A percentile compares a stretch with the other conserved stretches of the same genome.
Conservation (phyloP, 805 yeast genomes). For the Saccharomycopsis olivae region DNA sequence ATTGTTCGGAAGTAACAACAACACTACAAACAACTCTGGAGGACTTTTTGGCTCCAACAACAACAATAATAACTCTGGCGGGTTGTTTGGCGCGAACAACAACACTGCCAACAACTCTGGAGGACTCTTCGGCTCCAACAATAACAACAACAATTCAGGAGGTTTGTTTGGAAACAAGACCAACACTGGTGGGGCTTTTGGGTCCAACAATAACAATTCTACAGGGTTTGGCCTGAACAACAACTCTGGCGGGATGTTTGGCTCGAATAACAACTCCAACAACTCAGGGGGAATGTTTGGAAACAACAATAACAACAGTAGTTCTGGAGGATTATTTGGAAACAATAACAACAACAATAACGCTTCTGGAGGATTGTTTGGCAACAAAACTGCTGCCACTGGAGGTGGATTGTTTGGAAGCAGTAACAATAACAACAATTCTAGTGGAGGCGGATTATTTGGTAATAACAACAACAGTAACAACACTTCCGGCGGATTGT, state of each 20-base stretch:
- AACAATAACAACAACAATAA: slow-evolving; percentile 17
- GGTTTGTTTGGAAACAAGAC: slow-evolving; percentile 35
- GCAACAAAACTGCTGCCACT: slow-evolving; percentile 20
- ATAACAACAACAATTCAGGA: slow-evolving; percentile 20
- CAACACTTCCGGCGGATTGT: slow-evolving; percentile 24
- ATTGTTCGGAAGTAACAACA: slow-evolving; percentile 22
- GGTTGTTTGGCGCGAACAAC: slow-evolving; percentile 26
- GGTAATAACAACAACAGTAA: slow-evolving; percentile 24
- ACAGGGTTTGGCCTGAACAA: slow-evolving; percentile 5
- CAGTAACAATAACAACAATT: slow-evolving; percentile 19
- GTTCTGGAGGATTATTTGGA: slow-evolving; percentile 29
- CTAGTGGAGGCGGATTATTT: slow-evolving; percentile 28
- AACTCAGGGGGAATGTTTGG: slow-evolving; percentile 24
- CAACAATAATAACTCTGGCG: slow-evolving; percentile 21
- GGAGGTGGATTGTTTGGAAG: slow-evolving; percentile 29
- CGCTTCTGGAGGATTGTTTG: slow-evolving; percentile 24
- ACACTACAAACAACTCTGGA: slow-evolving; percentile 18
- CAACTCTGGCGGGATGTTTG: slow-evolving; percentile 25
- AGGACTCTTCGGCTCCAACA: slow-evolving; percentile 24
- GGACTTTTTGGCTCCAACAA: slow-evolving; percentile 23
- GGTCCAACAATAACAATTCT: slow-evolving; percentile 24
- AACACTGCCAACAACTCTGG: slow-evolving; percentile 18
- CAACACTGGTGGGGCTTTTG: slow-evolving; percentile 27
- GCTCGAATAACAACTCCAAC: slow-evolving; percentile 22
- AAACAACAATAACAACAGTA: slow-evolving; percentile 18